Evolutionary conservation across 495 filamentous ascomycete genomes (phyloP).

Genomic region (Melanomma pulvis-pyrius): DNA sequence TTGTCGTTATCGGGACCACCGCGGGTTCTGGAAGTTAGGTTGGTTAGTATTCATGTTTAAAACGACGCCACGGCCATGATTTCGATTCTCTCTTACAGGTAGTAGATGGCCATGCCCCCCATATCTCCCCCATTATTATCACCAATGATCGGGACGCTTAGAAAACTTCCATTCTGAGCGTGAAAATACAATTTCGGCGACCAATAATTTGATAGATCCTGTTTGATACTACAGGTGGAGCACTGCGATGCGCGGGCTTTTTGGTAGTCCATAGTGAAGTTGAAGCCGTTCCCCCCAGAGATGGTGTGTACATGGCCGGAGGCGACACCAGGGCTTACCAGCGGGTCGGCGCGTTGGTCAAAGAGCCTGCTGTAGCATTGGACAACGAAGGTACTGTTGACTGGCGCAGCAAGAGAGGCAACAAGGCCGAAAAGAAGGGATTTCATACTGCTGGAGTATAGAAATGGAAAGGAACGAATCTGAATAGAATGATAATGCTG

Average conservation of each 20-base stretch:
- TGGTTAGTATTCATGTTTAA: neutral
- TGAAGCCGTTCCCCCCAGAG: slow-evolving; percentile 74
- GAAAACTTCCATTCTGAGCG: slow-evolving; percentile 65
- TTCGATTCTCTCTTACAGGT: slow-evolving; percentile 57
- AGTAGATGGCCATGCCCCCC: slow-evolving; percentile 62
- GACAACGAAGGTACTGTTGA: slow-evolving; percentile 44
- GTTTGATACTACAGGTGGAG: slow-evolving; percentile 64
- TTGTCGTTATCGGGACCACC: slow-evolving; percentile 60
- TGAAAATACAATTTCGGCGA: slow-evolving; percentile 69
- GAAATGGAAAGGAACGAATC: neutral
- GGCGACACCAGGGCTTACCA: slow-evolving; percentile 60
- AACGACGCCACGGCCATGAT: neutral
- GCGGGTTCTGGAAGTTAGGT: slow-evolving; percentile 48
- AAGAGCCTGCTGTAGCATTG: slow-evolving; percentile 50
- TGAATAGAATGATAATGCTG: neutral
- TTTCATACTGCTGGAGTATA: slow-evolving; percentile 17
- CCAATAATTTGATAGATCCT: slow-evolving; percentile 82
- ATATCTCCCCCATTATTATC: slow-evolving; percentile 53
- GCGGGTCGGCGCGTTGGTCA: slow-evolving; percentile 69
- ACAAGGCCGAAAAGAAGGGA: slow-evolving; percentile 35
- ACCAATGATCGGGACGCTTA: slow-evolving; percentile 65
- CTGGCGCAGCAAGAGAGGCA: slow-evolving; percentile 39
- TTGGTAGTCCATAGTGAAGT: slow-evolving; percentile 62
- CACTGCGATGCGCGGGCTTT: slow-evolving; percentile 63
- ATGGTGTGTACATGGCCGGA: slow-evolving; percentile 75